Conservation (phyloP, 2,329 filamentous ascomycete genomes). For the Albophoma yamanashiensis region DNA sequence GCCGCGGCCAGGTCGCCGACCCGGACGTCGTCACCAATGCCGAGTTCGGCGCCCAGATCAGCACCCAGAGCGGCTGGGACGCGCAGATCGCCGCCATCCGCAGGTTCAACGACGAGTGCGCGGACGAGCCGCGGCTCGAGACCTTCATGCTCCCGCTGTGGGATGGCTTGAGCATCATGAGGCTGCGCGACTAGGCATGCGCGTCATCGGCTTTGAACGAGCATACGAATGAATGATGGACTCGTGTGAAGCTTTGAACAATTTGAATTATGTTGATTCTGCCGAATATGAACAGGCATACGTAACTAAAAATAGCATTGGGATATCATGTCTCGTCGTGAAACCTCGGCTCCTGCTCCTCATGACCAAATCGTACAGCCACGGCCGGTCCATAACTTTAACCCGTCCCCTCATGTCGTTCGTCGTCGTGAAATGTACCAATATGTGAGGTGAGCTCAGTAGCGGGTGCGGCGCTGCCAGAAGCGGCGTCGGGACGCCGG, state of each 20-base stretch:
- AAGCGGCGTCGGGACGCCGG: constrained; percentile 5
- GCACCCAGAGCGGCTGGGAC: constrained; percentile 3
- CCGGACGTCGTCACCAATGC: constrained; percentile 2
- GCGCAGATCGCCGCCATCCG: constrained; percentile 17
- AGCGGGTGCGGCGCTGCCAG: constrained; percentile 5
- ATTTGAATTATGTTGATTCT: background rate
- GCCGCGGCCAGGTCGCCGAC: constrained; percentile 34
- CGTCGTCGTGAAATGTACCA: background rate
- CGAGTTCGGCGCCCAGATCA: background rate
- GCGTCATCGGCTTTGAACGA: background rate
- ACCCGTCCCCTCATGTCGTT: background rate
- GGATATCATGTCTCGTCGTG: background rate
- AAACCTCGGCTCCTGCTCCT: background rate
- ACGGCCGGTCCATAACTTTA: background rate
- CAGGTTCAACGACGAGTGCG: constrained; percentile 23
- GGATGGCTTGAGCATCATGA: constrained; percentile 29
- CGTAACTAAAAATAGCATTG: background rate
- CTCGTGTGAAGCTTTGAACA: background rate
- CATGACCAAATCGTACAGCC: background rate
- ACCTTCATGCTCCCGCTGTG: constrained; percentile 29
- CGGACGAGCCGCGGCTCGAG: constrained; percentile 25
- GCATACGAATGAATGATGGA: background rate
- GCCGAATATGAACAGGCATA: background rate
- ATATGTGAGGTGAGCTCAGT: background rate
- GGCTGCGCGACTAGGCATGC: constrained; percentile 23